phyloP scores from a whole-genome alignment of 2,329 filamentous ascomycete genomes.

The Byssochlamys sp. region DNA sequence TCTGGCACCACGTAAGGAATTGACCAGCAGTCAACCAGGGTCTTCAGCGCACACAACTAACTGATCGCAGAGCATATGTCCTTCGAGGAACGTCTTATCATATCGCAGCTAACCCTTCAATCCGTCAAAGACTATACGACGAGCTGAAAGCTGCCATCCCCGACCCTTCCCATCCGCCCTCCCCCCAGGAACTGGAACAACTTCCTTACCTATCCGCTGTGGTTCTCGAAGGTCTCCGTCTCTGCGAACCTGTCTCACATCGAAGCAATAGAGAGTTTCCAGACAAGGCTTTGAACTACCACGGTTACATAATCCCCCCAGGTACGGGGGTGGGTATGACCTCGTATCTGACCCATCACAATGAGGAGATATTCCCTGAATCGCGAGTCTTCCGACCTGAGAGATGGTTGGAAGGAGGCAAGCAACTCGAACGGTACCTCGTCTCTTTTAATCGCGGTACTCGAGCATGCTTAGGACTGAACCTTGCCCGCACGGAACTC shows the following conservation, averaged over 20 bases:
- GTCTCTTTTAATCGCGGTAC: conserved; percentile 22
- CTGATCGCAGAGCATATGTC: neutral
- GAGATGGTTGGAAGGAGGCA: conserved; percentile 16
- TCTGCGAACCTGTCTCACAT: conserved; percentile 26
- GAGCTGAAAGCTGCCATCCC: conserved; percentile 10
- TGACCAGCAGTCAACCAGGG: neutral
- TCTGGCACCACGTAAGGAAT: neutral
- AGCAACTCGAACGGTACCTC: conserved; percentile 14
- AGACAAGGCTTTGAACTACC: conserved; percentile 11
- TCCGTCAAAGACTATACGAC: conserved; percentile 5
- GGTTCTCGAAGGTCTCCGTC: conserved; percentile 17
- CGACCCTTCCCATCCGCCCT: conserved; percentile 5
- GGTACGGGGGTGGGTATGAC: conserved; percentile 21
- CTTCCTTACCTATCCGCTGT: conserved; percentile 18
- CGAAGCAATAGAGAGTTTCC: conserved; percentile 15
- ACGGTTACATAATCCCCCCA: conserved; percentile 13
- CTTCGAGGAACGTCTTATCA: conserved; percentile 4
- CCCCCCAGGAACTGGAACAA: conserved; percentile 12
- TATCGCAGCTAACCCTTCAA: conserved; percentile 8
- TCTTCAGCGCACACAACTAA: neutral
- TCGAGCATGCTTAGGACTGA: conserved; percentile 30
- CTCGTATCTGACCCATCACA: conserved; percentile 17
- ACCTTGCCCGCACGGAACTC: conserved; percentile 32
- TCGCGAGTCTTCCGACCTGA: conserved; percentile 15
- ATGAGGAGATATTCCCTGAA: conserved; percentile 15